Base-by-base conservation (phyloP, 208 protist genomes). In the Vickermania ingenoplastis region DNA sequence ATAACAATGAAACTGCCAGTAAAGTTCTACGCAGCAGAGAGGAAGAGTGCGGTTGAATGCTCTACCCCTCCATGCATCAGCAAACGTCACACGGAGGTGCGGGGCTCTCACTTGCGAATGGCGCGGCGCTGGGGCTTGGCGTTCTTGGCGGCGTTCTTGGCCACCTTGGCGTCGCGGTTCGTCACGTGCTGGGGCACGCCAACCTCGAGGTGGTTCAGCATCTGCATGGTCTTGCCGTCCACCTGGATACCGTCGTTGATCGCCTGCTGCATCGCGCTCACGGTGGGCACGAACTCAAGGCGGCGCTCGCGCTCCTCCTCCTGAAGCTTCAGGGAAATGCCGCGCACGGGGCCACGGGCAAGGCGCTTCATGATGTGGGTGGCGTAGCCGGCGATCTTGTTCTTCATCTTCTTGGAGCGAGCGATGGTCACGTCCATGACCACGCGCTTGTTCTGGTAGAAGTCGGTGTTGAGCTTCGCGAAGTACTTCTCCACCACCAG, bases 271-370 rank as follows among this genome's bases (percentile, higher is more conserved):
- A 94, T 83, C 50, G 62, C 67, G 52, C 81, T 93, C 48, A 94
- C 83, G 57, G 97, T 89, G 67, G 99, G 98, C 53, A 99, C 97
- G 83, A 96, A 99, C 91, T 99, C 99, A 88, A 99, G 98, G 73
- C 97, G 88, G 71, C 97, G 87, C 92, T 99, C 99, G 73, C 98
- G 97, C 94, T 99, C 98, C 87, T 99, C 98, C 90, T 99, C 98
- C 89, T 99, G 98, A 7, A 99, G 95, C 88, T 99, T 99, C 74
- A 99, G 97, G 55, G 98, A 99, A 75, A 99, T 99, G 68, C 98
- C 98, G 67, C 96, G 96, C 41, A 99, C 98, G 56, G 98, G 98
- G 55, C 97, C 97, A 58, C 97, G 91, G 53, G 92, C 77, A 48
- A 99, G 98, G 65, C 97, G 85, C 83, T 96, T 97, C 97, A 99